phyloP scores from a whole-genome alignment of 2,329 filamentous ascomycete species.

The Paraphoma sp. region DNA sequence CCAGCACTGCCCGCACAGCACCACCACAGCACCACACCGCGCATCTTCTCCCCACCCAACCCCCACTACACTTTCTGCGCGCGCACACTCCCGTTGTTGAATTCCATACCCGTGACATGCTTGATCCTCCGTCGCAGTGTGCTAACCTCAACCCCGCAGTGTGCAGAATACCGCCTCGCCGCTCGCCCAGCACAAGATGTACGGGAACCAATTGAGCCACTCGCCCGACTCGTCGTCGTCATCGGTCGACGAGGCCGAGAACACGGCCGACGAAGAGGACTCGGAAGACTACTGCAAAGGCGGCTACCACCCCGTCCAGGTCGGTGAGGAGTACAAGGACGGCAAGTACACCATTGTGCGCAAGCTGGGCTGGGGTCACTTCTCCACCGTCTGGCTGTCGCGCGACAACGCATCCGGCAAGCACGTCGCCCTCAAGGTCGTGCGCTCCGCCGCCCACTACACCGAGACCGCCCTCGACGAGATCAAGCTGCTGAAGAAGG shows the following conservation, averaged over 20 bases:
- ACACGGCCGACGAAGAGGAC: slow-evolving; percentile 97
- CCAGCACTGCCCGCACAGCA: neutral
- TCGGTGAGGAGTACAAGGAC: slow-evolving; percentile 97
- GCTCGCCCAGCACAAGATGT: slow-evolving; percentile 54
- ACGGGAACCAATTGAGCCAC: slow-evolving; percentile 66
- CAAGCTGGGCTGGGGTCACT: slow-evolving; percentile 98
- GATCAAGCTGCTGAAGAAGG: slow-evolving; percentile 97
- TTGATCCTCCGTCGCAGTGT: neutral
- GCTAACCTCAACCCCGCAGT: slow-evolving; percentile 30
- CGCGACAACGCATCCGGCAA: slow-evolving; percentile 86
- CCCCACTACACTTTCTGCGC: neutral
- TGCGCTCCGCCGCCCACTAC: slow-evolving; percentile 96
- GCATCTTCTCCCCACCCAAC: neutral
- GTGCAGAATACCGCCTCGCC: slow-evolving; percentile 59
- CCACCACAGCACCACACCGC: neutral
- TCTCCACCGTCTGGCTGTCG: slow-evolving; percentile 92
- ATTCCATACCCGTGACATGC: neutral
- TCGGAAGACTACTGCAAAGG: slow-evolving; percentile 99
- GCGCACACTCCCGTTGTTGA: neutral
- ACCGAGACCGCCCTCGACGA: slow-evolving; percentile 99
- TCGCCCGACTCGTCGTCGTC: slow-evolving; percentile 81
- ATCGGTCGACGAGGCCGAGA: slow-evolving; percentile 82
- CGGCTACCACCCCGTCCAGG: slow-evolving; percentile 92
- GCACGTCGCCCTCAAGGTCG: slow-evolving; percentile 97
- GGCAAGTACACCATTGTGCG: slow-evolving; percentile 95